A percentile compares a stretch with the other conserved stretches of the same genome.
These are phyloP conservation scores for Agaricales sp. DNA, from an alignment of 1,284 basidiomycete genomes.

Conservation along the genomic window DNA sequence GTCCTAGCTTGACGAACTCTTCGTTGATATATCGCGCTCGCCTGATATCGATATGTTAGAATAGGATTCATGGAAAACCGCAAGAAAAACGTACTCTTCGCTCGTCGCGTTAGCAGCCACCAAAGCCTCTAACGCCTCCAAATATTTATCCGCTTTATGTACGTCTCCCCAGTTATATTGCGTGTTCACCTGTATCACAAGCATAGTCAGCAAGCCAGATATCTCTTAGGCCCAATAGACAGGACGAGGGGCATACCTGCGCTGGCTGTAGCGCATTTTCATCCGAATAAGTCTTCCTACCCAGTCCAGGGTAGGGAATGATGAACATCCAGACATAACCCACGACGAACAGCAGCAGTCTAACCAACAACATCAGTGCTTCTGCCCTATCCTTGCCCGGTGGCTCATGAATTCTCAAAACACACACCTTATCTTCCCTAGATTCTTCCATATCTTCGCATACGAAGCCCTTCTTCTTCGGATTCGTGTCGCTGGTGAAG, in stretches of 20 bases:
- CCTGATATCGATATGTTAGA: constrained; percentile 27
- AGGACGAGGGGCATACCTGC: constrained; percentile 41
- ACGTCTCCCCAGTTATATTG: constrained; percentile 88
- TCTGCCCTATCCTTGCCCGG: neutral
- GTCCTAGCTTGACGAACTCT: constrained; percentile 62
- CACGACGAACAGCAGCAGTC: constrained; percentile 42
- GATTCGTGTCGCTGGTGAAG: neutral
- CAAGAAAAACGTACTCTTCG: constrained; percentile 44
- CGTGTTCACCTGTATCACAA: constrained; percentile 75
- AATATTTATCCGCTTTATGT: constrained; percentile 69
- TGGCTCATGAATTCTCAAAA: no score
- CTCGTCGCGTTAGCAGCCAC: constrained; percentile 55
- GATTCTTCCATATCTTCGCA: neutral
- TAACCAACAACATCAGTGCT: constrained; percentile 17
- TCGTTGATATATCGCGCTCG: constrained; percentile 44
- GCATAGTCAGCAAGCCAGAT: constrained; percentile 2
- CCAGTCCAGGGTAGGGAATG: constrained; percentile 58
- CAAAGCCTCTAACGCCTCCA: constrained; percentile 58
- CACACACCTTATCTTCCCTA: neutral
- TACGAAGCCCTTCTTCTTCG: neutral
- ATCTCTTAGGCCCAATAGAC: constrained; percentile 1
- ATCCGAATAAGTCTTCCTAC: constrained; percentile 72
- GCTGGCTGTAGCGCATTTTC: constrained; percentile 91
- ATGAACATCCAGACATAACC: constrained; percentile 71
- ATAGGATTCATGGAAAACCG: constrained; percentile 8